Conservation (phyloP, 2,329 filamentous ascomycete species). For the Xenoacremonium recifei region DNA sequence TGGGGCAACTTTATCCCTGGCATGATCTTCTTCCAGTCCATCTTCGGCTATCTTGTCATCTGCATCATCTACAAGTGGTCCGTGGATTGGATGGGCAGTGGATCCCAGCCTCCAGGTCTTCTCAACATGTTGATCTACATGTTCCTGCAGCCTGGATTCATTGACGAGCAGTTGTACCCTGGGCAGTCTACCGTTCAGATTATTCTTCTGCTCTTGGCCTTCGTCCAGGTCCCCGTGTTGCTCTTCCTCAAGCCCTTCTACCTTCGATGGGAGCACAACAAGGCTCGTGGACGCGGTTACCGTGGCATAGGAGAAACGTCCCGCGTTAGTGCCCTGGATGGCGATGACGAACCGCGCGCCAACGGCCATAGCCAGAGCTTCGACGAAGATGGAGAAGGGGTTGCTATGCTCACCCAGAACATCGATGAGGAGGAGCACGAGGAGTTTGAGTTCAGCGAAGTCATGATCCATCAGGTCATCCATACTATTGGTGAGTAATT, state of each 20-base stretch:
- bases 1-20: slow-evolving; percentile 97
- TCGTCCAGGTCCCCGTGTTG: slow-evolving; percentile 84
- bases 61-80: slow-evolving; percentile 98
- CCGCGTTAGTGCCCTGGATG: slow-evolving; percentile 85
- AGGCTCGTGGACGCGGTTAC: slow-evolving; percentile 83
- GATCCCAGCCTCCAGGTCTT: slow-evolving; percentile 74
- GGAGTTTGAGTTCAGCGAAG: slow-evolving; percentile 95
- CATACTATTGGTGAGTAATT: slow-evolving; percentile 86
- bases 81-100: slow-evolving; percentile 71
- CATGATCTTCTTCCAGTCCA: slow-evolving; percentile 99
- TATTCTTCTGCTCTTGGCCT: slow-evolving; percentile 74
- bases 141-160: slow-evolving; percentile 83
- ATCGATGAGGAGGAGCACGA: slow-evolving; percentile 84
- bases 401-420: slow-evolving; percentile 86
- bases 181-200: slow-evolving; percentile 78
- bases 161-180: slow-evolving; percentile 72
- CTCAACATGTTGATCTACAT: slow-evolving; percentile 99
- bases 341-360: slow-evolving; percentile 69
- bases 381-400: slow-evolving; percentile 72
- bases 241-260: slow-evolving; percentile 96
- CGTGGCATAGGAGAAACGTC: slow-evolving; percentile 87
- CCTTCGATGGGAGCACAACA: slow-evolving; percentile 90
- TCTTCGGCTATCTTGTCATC: slow-evolving; percentile 93
- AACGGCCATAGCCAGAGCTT: slow-evolving; percentile 59
- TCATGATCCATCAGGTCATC: slow-evolving; percentile 99